phyloP scores from a whole-genome alignment of 208 protist species.

The Trypanosoma cruzi region DNA sequence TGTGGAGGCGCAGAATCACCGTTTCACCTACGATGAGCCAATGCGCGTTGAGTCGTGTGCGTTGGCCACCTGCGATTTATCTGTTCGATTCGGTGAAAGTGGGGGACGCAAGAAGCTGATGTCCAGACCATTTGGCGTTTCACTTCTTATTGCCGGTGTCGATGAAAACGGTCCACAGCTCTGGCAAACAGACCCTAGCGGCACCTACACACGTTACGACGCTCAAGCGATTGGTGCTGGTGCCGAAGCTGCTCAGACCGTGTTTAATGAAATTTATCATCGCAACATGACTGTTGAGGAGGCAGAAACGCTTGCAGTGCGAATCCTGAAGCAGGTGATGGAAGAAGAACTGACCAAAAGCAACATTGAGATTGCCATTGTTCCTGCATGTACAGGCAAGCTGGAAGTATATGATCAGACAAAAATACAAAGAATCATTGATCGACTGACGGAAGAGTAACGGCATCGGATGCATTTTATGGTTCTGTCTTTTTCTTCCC shows the following conservation, averaged over 20 bases:
- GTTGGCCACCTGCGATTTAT: constrained; percentile 97
- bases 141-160: constrained; percentile 98
- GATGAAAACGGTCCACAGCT: constrained; percentile 97
- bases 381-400: constrained; percentile 76
- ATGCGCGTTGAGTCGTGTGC: constrained; percentile 97
- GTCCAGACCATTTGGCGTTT: constrained; percentile 98
- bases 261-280: constrained; percentile 98
- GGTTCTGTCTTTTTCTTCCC: constrained; percentile 1
- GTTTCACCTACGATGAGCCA: constrained; percentile 99
- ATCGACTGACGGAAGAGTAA: constrained; percentile 46
- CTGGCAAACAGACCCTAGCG: constrained; percentile 98
- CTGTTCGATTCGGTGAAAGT: constrained; percentile 97
- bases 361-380: constrained; percentile 97
- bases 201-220: constrained; percentile 97
- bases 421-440: constrained; percentile 92
- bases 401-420: constrained; percentile 92
- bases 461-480: constrained; percentile 7
- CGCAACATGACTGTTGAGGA: constrained; percentile 97
- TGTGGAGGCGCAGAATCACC: constrained; percentile 99
- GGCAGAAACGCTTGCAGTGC: constrained; percentile 95
- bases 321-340: constrained; percentile 99
- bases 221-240: constrained; percentile 99
- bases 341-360: constrained; percentile 97
- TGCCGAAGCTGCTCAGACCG: constrained; percentile 98
- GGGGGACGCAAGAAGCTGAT: constrained; percentile 90